A percentile compares a stretch with the other conserved stretches of the same genome.
Conservation (phyloP, 176 grass and related monocot genomes). For the Alloteropsis semialata region DNA sequence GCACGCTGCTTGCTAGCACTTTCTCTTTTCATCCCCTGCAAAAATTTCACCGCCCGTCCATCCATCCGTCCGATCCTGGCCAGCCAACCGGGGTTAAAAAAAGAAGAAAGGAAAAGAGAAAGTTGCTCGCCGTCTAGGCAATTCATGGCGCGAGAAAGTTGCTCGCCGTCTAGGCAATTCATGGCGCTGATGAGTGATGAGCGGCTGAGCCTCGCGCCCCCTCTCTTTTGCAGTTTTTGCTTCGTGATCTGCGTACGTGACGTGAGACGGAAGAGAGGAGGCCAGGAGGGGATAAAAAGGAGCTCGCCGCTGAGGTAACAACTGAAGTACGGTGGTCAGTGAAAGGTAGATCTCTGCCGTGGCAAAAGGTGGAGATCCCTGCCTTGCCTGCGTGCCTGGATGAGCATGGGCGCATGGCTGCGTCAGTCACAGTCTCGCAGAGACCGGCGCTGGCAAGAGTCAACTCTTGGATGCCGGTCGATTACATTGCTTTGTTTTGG, state of each 20-base stretch:
- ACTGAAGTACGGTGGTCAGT: slow-evolving; percentile 4
- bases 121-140: neutral
- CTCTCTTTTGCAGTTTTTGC: neutral
- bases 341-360: neutral
- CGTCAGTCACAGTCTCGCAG: neutral
- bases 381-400: neutral
- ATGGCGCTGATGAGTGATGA: too few species aligned
- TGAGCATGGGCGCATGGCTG: neutral
- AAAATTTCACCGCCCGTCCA: neutral
- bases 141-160: too few species aligned
- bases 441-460: slow-evolving; percentile 13
- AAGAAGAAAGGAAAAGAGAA: neutral
- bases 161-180: slow-evolving; percentile 20
- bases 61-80: neutral
- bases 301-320: neutral
- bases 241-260: neutral
- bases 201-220: too few species aligned
- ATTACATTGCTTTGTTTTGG: neutral
- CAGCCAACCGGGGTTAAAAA: neutral
- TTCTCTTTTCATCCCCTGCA: neutral
- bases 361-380: slow-evolving; percentile 1
- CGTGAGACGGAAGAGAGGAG: neutral
- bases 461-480: slow-evolving; percentile 8
- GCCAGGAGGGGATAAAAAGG: neutral
- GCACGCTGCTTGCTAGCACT: too few species aligned